A percentile compares a stretch with the other conserved stretches of the same genome.
These are phyloP conservation scores for Moesziomyces sp. DNA, from an alignment of 1,284 basidiomycete species.

Conservation along the genomic window DNA sequence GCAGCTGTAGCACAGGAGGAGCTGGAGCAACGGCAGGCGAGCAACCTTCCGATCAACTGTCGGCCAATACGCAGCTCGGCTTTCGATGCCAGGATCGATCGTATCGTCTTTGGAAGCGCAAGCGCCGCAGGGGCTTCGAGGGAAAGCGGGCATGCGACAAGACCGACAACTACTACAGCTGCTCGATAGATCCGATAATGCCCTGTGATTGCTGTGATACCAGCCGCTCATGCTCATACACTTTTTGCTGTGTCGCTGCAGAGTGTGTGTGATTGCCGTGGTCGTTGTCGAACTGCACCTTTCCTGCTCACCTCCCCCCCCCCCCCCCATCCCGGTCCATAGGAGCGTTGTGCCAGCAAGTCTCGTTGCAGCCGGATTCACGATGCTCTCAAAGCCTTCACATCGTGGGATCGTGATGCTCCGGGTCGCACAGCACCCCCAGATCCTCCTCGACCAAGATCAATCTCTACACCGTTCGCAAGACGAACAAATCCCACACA, in stretches of 20 bases:
- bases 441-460: slow-evolving; percentile 15
- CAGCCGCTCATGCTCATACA: neutral
- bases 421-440: slow-evolving; percentile 2
- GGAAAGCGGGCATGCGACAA: neutral
- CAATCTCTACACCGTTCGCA: slow-evolving; percentile 1
- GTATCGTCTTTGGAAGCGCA: slow-evolving; percentile 21
- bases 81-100: slow-evolving; percentile 36
- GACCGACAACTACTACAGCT: neutral
- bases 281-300: neutral
- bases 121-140: slow-evolving; percentile 4
- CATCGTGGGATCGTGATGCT: neutral
- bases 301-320: neutral
- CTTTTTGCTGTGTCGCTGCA: neutral
- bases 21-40: slow-evolving; percentile 19
- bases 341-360: slow-evolving; percentile 7
- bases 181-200: slow-evolving; percentile 7
- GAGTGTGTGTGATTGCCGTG: no score
- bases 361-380: neutral
- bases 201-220: neutral
- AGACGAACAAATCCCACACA: slow-evolving; percentile 6
- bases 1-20: slow-evolving; percentile 9
- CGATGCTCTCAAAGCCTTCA: slow-evolving; percentile 9
- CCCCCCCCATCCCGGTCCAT: slow-evolving; percentile 5
- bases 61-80: slow-evolving; percentile 33
- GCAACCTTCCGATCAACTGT: slow-evolving; percentile 20